A percentile compares a stretch with the other conserved stretches of the same genome.
phyloP scores from a whole-genome alignment of 2,329 filamentous ascomycete genomes.

The Dactylonectria macrodidyma region DNA sequence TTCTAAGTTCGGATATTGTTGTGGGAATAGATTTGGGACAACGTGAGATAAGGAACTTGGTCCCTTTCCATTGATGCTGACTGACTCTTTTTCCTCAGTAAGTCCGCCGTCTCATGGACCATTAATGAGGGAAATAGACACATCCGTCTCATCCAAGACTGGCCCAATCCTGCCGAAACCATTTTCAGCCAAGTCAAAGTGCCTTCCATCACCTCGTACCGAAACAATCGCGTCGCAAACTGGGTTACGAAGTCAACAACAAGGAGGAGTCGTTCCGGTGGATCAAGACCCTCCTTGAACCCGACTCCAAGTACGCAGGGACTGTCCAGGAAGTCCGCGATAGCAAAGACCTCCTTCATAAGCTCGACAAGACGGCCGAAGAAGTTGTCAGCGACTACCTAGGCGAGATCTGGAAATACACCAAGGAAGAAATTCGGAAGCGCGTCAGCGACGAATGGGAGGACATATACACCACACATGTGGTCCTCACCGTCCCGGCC shows the following conservation, averaged over 20 bases:
- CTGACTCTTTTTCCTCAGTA: background rate
- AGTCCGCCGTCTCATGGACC: slow-evolving; percentile 2
- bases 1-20: background rate
- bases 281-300: slow-evolving; percentile 11
- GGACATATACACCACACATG: background rate
- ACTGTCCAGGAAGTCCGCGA: slow-evolving; percentile 1
- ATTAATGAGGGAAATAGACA: background rate
- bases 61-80: too few relatives aligned
- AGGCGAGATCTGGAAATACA: background rate
- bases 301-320: background rate
- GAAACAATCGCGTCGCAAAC: background rate
- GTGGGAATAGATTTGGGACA: slow-evolving; percentile 5
- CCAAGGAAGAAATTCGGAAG: slow-evolving; percentile 13
- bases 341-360: background rate
- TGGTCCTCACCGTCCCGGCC: slow-evolving; percentile 12
- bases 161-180: background rate
- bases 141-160: slow-evolving; percentile 1
- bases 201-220: background rate
- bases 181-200: background rate
- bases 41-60: background rate
- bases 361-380: slow-evolving; percentile 11
- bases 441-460: slow-evolving; percentile 1
- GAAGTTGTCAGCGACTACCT: slow-evolving; percentile 10
- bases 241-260: background rate
- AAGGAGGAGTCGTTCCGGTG: background rate